Conservation (phyloP, 139 green algal species). For the Limnomonas spitsbergensis region DNA sequence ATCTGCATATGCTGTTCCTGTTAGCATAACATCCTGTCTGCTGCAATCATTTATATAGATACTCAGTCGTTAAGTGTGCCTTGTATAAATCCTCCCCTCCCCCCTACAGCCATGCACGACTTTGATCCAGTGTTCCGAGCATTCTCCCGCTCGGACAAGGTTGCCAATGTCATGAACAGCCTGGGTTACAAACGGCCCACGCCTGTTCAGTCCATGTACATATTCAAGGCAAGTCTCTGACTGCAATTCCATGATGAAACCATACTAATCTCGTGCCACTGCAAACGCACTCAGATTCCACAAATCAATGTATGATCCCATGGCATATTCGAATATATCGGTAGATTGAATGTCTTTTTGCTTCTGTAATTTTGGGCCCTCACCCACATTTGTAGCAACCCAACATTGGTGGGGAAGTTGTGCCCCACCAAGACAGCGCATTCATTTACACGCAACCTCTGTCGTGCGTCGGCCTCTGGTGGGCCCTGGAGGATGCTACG, state of each 20-base stretch:
- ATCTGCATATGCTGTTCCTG: too few relatives aligned
- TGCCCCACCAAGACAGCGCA: slow-evolving; percentile 81
- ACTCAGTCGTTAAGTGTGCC: too few relatives aligned
- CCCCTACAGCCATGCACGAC: slow-evolving; percentile 88
- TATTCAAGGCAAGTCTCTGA: slow-evolving; percentile 88
- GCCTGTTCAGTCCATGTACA: slow-evolving; percentile 96
- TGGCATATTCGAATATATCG: too few relatives aligned
- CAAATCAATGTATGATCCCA: too few relatives aligned
- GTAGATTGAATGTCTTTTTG: too few relatives aligned
- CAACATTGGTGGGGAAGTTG: slow-evolving; percentile 49
- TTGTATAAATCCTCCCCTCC: too few relatives aligned
- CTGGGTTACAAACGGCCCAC: slow-evolving; percentile 75
- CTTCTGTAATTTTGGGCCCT: background rate
- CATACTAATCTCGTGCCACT: background rate
- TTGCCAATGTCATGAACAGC: slow-evolving; percentile 57
- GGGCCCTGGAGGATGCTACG: slow-evolving; percentile 89
- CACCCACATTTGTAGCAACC: background rate
- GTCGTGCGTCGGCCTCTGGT: slow-evolving; percentile 84
- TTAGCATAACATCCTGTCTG: too few relatives aligned
- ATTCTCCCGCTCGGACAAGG: slow-evolving; percentile 69
- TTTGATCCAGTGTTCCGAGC: slow-evolving; percentile 79
- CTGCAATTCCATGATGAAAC: slow-evolving; percentile 16
- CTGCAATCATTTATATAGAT: too few relatives aligned
- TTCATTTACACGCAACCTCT: slow-evolving; percentile 90
- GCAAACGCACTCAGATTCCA: too few relatives aligned